Base-by-base conservation (phyloP, 2,329 filamentous ascomycete genomes). In the Emericellopsis atlantica region DNA sequence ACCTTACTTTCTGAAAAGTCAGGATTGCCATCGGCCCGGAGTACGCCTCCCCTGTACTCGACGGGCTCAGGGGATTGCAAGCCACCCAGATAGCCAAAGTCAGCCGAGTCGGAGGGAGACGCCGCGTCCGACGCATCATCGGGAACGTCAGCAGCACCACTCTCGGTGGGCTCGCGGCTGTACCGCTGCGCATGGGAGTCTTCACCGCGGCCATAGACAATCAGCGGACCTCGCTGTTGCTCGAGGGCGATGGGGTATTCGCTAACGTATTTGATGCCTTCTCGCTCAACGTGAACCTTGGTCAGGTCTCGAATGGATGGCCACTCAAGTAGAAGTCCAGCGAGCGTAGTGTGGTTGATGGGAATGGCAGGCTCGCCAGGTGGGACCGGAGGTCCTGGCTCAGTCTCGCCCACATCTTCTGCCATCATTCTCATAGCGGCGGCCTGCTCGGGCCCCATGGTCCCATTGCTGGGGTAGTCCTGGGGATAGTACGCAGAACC, bases 301-400 rank as follows among this genome's bases (percentile, higher is more conserved):
- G 85, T 77, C 54, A 95, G 55, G 46, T 70, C 62, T 54, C 69
- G 62, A 41, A 92, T 86, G 0, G 79, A 72, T 0, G 73, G 73
- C 79, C 83, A 88, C 37, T 74, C 69, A 23, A 96, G 65, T 15
- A 96, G 66, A 46, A 88, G 76, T 39, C 92, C 85, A 1, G 88
- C 88, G n/a, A 87, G 77, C 1, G 89, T 95, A 0, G 86, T 93
- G 54, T 96, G 90, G 49, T 94, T 85, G 23, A 80, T 75, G 1
- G 87, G 84, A 42, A 94, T 84, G 2, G 82, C 76, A 12, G 84
- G 74, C 48, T 79, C 72, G 37, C 76, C 78, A 1, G 72, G 71
- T 11, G 61, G 64, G 6, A 74, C 70, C 10, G 67, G 61, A 7
- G 69, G 67, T 7, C 70, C 69, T 16, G 72, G 69, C 36, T 72